Base-by-base conservation (phyloP, 345 rosid genomes). In the Dipteronia dyeriana region DNA sequence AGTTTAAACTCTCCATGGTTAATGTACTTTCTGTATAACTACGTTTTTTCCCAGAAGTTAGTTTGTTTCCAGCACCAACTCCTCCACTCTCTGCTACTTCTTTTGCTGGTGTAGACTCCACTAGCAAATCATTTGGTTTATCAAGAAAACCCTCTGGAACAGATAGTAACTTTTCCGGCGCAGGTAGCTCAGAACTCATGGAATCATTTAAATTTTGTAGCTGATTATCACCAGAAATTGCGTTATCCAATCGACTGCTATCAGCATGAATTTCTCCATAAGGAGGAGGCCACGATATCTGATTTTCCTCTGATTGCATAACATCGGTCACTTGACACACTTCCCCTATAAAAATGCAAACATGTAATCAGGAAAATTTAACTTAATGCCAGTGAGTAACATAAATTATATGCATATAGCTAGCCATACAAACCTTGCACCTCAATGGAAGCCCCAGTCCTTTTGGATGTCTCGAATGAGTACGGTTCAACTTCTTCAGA, bases 111-210 rank as follows among this genome's bases (percentile, higher is more conserved):
- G 97, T 90, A 67, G 88, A 86, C 54, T 88, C 92, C 73, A 79
- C 84, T 31, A 86, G 74, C 78, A 88, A 83, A 82, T 82, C 86
- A 78, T 78, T 74, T 76, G 88, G 88, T 74, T 77, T 80, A 74
- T 86, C 89, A 69, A 79, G 88, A 72, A 73, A 51, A 65, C 74
- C 85, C 45, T 83, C 87, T 39, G 90, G 88, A 59, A 80, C 89
- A 61, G 91, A 89, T 59, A 94, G 93, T 81, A 94, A 81, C 85
- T 78, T 91, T 82, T 94, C 98, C 75, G 93, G 97, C 66, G 92
- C 88, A 73, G 97, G 89, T 68, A 89, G 77, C 71, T 88, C 92
- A 76, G 87, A 72, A 60, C 71, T 83, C 56, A 64, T 65, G 61
- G 77, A 75, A 68, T 77, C 78, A 78, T 85, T 71, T 78, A 81